A percentile compares a stretch with the other conserved stretches of the same genome.
These are phyloP conservation scores for Aspergillus affinis DNA, from an alignment of 495 filamentous ascomycete species.

Conservation along the genomic window DNA sequence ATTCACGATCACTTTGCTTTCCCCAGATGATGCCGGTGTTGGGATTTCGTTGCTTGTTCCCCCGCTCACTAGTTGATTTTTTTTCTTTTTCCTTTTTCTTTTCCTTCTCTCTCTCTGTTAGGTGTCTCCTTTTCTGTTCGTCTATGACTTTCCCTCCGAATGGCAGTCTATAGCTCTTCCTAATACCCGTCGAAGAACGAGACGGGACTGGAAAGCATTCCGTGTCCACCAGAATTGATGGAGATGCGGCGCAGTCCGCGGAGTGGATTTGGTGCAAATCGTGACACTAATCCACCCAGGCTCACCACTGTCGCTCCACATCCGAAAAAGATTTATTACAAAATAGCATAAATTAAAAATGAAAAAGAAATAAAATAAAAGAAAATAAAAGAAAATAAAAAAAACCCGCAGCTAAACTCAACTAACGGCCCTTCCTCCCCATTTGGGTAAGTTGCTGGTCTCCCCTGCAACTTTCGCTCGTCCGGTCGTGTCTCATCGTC, in stretches of 20 bases:
- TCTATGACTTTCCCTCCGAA: neutral
- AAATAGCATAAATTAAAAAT: neutral
- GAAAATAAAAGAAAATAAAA: slow-evolving; percentile 14
- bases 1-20: slow-evolving; percentile 1
- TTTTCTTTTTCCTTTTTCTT: neutral
- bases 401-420: slow-evolving; percentile 16
- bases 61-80: neutral
- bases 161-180: neutral
- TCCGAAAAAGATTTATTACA: slow-evolving; percentile 1
- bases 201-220: neutral
- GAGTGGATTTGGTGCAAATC: slow-evolving; percentile 8
- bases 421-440: slow-evolving; percentile 26
- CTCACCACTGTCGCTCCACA: slow-evolving; percentile 5
- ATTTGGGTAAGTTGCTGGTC: slow-evolving; percentile 23
- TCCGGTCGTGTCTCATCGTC: slow-evolving; percentile 19
- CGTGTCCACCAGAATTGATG: neutral
- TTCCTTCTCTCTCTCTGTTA: neutral
- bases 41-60: neutral
- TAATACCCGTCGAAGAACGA: too few relatives aligned
- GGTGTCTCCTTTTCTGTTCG: neutral
- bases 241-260: neutral
- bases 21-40: neutral
- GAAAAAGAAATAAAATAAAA: slow-evolving; percentile 11
- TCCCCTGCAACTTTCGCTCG: slow-evolving; percentile 21
- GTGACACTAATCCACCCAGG: slow-evolving; percentile 3